A percentile compares a stretch with the other conserved stretches of the same genome.
Evolutionary conservation across 2,329 filamentous ascomycete genomes (phyloP).

Genomic region (Colletotrichum euphorbiae): DNA sequence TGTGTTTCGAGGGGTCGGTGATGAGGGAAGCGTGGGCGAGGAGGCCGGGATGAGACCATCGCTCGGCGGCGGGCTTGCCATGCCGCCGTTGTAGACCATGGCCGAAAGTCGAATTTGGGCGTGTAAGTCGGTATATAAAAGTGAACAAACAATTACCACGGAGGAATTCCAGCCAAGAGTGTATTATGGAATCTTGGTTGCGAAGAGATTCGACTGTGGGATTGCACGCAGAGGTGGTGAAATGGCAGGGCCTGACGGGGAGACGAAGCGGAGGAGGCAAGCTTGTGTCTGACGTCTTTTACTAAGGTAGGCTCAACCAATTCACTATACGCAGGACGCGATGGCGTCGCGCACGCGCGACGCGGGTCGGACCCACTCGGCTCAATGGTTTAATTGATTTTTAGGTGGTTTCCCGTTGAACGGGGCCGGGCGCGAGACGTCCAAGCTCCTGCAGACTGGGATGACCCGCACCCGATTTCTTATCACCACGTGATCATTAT

Average conservation of each 20-base stretch:
- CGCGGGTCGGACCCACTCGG: neutral
- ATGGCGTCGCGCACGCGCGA: slow-evolving; percentile 27
- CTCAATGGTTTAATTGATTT: slow-evolving; percentile 13
- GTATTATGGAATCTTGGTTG: neutral
- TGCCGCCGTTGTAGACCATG: slow-evolving; percentile 38
- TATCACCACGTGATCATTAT: slow-evolving; percentile 37
- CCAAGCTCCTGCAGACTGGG: neutral
- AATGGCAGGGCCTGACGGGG: slow-evolving; percentile 4
- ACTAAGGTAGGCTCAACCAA: slow-evolving; percentile 23
- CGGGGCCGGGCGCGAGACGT: neutral
- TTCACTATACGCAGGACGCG: slow-evolving; percentile 22
- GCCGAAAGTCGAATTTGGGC: slow-evolving; percentile 6
- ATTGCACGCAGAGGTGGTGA: slow-evolving; percentile 15
- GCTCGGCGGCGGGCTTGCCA: slow-evolving; percentile 41
- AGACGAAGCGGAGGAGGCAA: slow-evolving; percentile 6
- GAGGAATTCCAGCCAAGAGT: neutral
- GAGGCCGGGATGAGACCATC: slow-evolving; percentile 40
- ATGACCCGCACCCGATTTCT: neutral
- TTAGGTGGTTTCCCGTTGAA: neutral
- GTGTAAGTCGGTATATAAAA: neutral
- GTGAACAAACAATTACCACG: slow-evolving; percentile 15
- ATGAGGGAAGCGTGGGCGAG: slow-evolving; percentile 42
- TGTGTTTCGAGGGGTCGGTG: slow-evolving; percentile 42
- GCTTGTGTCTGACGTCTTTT: slow-evolving; percentile 32
- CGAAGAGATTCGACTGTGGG: slow-evolving; percentile 1